Conservation (phyloP, 805 yeast genomes). For the Nakazawaea ambrosiae region DNA sequence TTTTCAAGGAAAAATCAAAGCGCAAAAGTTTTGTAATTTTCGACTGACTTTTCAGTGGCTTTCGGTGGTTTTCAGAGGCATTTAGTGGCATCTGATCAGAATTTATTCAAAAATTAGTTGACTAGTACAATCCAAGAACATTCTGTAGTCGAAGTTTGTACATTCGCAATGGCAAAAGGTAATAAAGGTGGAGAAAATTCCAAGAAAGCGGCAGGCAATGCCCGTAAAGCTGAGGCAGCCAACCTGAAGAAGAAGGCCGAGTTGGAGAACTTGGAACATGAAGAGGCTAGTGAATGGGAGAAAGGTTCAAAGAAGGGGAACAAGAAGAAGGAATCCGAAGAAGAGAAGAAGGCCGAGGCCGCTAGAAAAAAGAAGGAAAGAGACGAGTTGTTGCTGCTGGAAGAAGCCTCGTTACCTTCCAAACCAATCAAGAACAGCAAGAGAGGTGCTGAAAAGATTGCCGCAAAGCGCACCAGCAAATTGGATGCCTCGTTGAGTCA, state of each 20-base stretch:
- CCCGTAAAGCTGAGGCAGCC: slow-evolving; percentile 37
- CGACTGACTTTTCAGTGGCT: no score
- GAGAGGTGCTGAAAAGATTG: slow-evolving; percentile 65
- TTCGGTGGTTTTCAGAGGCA: no score
- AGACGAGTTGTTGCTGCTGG: slow-evolving; percentile 57
- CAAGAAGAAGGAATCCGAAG: slow-evolving; percentile 64
- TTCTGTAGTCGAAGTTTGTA: no score
- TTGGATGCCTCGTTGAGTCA: slow-evolving; percentile 60
- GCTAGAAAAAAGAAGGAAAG: slow-evolving; percentile 78
- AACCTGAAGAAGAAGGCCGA: slow-evolving; percentile 29
- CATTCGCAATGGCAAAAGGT: slow-evolving; percentile 12
- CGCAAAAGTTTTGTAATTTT: no score
- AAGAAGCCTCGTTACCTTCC: slow-evolving; percentile 55
- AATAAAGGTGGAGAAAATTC: slow-evolving; percentile 25
- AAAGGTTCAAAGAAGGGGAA: slow-evolving; percentile 64
- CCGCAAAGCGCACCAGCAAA: slow-evolving; percentile 51
- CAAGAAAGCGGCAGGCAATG: slow-evolving; percentile 41
- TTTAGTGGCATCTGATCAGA: no score
- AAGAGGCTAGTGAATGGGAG: slow-evolving; percentile 61
- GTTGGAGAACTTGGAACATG: slow-evolving; percentile 37
- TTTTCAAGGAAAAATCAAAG: no score
- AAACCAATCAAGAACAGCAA: slow-evolving; percentile 47
- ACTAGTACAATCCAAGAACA: no score
- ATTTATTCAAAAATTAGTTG: no score
- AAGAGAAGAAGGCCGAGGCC: slow-evolving; percentile 68